A percentile compares a stretch with the other conserved stretches of the same genome.
Evolutionary conservation across 768 basidiomycete genomes (phyloP).

Genomic region (Sporobolomyces phaffii): DNA sequence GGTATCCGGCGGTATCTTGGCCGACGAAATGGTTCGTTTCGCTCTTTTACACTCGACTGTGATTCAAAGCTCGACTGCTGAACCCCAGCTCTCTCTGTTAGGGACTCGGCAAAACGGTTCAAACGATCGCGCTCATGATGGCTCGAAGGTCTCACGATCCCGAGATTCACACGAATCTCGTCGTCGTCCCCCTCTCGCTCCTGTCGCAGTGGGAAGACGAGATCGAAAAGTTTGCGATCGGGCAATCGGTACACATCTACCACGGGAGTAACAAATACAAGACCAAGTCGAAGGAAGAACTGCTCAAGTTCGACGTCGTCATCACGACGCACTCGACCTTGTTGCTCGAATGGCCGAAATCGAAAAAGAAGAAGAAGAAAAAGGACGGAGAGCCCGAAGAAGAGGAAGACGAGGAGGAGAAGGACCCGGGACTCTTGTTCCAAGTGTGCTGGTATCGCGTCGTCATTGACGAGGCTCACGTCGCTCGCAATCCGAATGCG

Average conservation of each 20-base stretch:
- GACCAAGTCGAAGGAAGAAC: conserved; percentile 50
- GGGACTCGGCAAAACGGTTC: conserved; percentile 57
- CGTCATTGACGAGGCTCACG: conserved; percentile 72
- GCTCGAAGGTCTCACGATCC: conserved; percentile 55
- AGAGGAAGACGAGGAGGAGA: conserved; percentile 16
- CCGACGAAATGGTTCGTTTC: conserved; percentile 41
- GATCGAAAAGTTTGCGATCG: conserved; percentile 63
- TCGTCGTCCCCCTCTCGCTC: conserved; percentile 51
- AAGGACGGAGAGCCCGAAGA: conserved; percentile 37
- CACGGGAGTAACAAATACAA: conserved; percentile 69
- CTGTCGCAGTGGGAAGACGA: conserved; percentile 58
- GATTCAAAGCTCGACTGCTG: no score
- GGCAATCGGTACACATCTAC: conserved; percentile 68
- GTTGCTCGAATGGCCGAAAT: conserved; percentile 15
- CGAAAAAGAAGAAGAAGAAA: conserved; percentile 42
- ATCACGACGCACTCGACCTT: conserved; percentile 69
- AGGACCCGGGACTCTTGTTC: conserved; percentile 6
- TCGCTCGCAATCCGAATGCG: conserved; percentile 75
- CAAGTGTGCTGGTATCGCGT: conserved; percentile 6
- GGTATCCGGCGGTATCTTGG: conserved; percentile 44
- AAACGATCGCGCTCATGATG: conserved; percentile 73
- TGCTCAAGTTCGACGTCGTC: conserved; percentile 46
- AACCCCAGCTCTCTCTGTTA: not conserved
- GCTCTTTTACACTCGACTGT: not conserved
- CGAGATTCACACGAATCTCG: conserved; percentile 60